Evolutionary conservation across 768 basidiomycete genomes (phyloP).

Genomic region (Boletus insuetus): DNA sequence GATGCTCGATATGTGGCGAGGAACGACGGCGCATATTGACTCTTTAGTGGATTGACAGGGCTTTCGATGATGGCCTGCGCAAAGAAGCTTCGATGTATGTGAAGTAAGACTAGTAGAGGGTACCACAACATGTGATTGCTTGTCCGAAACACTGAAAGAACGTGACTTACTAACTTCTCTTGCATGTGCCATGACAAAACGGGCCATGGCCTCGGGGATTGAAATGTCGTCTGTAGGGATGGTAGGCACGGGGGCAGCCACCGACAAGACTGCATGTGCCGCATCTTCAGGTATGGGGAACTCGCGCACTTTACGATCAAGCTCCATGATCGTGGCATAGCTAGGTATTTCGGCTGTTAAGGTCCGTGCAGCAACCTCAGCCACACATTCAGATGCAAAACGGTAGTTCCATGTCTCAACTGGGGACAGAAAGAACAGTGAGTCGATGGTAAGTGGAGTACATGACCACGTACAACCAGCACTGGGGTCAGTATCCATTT

Average conservation of each 20-base stretch:
- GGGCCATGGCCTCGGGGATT: slow-evolving; percentile 36
- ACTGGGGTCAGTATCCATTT: slow-evolving; percentile 21
- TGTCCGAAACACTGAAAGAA: neutral
- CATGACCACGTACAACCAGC: slow-evolving; percentile 26
- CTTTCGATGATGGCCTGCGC: slow-evolving; percentile 70
- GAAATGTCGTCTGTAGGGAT: slow-evolving; percentile 11
- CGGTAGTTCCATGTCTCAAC: slow-evolving; percentile 61
- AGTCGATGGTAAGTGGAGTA: neutral
- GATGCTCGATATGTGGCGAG: slow-evolving; percentile 60
- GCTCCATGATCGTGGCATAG: slow-evolving; percentile 63
- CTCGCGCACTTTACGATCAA: slow-evolving; percentile 67
- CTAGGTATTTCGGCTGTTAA: slow-evolving; percentile 63
- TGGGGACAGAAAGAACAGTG: slow-evolving; percentile 21
- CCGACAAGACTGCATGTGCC: slow-evolving; percentile 38
- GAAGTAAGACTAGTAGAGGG: slow-evolving; percentile 47
- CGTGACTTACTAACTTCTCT: slow-evolving; percentile 36
- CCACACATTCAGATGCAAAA: slow-evolving; percentile 64
- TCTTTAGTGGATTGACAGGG: slow-evolving; percentile 64
- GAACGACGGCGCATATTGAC: slow-evolving; percentile 62
- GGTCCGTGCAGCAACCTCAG: slow-evolving; percentile 60
- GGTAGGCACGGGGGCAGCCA: slow-evolving; percentile 16
- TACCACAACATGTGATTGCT: slow-evolving; percentile 1
- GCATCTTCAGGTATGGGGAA: slow-evolving; percentile 53
- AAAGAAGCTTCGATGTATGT: slow-evolving; percentile 67
- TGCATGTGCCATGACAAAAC: slow-evolving; percentile 35